Evolutionary conservation across 2,329 filamentous ascomycete species (phyloP).

Genomic region (Ramularia collo-cygni): DNA sequence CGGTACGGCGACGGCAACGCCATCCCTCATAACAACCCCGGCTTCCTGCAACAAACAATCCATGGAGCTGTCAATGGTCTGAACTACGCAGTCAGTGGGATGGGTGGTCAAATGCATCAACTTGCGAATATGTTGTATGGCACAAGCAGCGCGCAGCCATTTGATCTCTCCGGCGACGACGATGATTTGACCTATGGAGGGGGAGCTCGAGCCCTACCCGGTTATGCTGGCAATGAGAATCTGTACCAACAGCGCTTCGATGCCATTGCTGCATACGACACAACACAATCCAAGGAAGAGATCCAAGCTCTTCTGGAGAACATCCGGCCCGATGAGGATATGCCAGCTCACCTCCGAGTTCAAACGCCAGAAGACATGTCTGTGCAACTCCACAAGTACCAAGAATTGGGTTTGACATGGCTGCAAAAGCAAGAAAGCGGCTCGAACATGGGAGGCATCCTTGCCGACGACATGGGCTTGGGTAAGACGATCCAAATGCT

Average conservation of each 20-base stretch:
- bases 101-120: slow-evolving; percentile 12
- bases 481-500: slow-evolving; percentile 81
- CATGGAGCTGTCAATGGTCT: neutral
- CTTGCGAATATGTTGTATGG: slow-evolving; percentile 18
- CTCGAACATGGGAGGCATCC: slow-evolving; percentile 64
- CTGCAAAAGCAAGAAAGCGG: slow-evolving; percentile 67
- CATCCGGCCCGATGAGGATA: slow-evolving; percentile 61
- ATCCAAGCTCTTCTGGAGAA: slow-evolving; percentile 64
- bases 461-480: slow-evolving; percentile 76
- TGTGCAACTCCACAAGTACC: slow-evolving; percentile 69
- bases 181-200: slow-evolving; percentile 20
- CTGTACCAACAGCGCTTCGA: slow-evolving; percentile 22
- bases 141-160: slow-evolving; percentile 7
- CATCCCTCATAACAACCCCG: neutral
- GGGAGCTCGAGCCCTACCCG: slow-evolving; percentile 16
- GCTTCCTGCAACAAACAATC: slow-evolving; percentile 3
- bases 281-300: slow-evolving; percentile 54
- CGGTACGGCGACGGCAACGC: neutral
- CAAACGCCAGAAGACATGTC: slow-evolving; percentile 63
- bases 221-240: slow-evolving; percentile 22
- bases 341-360: slow-evolving; percentile 51
- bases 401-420: slow-evolving; percentile 71
- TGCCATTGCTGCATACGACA: slow-evolving; percentile 33
- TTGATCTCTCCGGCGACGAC: slow-evolving; percentile 18
- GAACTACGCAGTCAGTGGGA: slow-evolving; percentile 4